Evolutionary conservation across 1,284 basidiomycete genomes (phyloP), one percentile per base, ranked within the genome.

Genomic region (Apiotrichum veenhuisii): DNA sequence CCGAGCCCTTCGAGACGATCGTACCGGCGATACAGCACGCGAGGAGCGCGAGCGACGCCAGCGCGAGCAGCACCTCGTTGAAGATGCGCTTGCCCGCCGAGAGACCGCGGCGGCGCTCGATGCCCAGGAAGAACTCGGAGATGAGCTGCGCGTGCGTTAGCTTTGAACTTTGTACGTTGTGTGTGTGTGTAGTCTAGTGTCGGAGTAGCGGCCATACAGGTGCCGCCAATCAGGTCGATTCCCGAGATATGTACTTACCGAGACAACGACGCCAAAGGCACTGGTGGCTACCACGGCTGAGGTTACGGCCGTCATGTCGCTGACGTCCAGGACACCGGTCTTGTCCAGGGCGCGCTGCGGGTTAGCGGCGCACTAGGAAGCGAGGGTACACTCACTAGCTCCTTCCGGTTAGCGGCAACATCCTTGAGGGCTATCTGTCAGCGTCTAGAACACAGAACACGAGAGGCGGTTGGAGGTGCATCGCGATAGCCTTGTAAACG

Each of bases 1-100:
- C 46, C 20, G 17, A 9, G 34, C 46, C 30, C 18, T 27, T 18
- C 11, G 33, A 23, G 46, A 48, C 23, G 22, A 36, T 34, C 33
- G 46, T 48, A 22, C 46, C 46, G 12, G 50, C 55, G 18, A 58
- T 55, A 23, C 41, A 42, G 22, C 30, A 47, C 23, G 41, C 59
- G 47, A 61, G 56, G 40, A 61, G 41, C 37, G 45, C 36, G 10
- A 61, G 3, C 3, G 50, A 42, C 18, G 53, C 37, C 23, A 58
- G 33, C 38, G 36, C 59, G 25, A 61, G 45, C n/a, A 61, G 46
- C 42, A 46, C 18, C 55, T 61, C 55, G 50, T 58, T 58, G 38
- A 51, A 30, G 50, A 54, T 49, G 30, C 49, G 46, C 42, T 34
- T 44, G 36, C 46, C 50, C 20, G 42, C 23, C 23, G 42, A 9